A percentile compares a stretch with the other conserved stretches of the same genome.
Conservation (phyloP, 768 basidiomycete species). For the Suillus bovinus region DNA sequence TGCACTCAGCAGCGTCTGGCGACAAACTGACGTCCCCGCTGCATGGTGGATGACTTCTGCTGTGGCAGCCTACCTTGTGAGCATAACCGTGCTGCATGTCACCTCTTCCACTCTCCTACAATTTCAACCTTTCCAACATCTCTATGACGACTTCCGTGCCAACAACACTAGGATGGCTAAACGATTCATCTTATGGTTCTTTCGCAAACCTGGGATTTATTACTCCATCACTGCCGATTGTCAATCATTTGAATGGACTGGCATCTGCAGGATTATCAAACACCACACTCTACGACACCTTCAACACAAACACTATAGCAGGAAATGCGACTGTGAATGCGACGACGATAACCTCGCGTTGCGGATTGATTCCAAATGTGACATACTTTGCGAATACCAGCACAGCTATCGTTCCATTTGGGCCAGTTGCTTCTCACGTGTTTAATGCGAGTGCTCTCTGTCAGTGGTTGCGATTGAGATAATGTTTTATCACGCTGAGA, state of each 20-base stretch:
- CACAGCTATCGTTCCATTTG: neutral
- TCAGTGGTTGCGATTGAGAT: neutral
- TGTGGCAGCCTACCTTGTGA: conserved; percentile 14
- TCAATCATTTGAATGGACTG: neutral
- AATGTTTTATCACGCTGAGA: neutral
- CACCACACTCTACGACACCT: conserved; percentile 17
- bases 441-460: neutral
- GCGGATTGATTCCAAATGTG: conserved; percentile 5
- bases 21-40: conserved; percentile 15
- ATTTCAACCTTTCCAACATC: conserved; percentile 15
- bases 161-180: conserved; percentile 7
- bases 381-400: neutral
- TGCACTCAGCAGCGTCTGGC: conserved; percentile 15
- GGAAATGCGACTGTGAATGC: conserved; percentile 16
- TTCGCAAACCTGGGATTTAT: neutral
- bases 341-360: conserved; percentile 12
- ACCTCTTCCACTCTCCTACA: conserved; percentile 19
- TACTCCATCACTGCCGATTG: neutral
- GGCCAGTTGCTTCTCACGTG: neutral
- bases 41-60: conserved; percentile 9
- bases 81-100: conserved; percentile 20
- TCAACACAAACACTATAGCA: neutral
- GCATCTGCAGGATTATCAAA: conserved; percentile 7
- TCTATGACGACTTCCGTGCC: neutral
- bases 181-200: neutral